Conservation (phyloP, 805 yeast species). For the Candida germanica region DNA sequence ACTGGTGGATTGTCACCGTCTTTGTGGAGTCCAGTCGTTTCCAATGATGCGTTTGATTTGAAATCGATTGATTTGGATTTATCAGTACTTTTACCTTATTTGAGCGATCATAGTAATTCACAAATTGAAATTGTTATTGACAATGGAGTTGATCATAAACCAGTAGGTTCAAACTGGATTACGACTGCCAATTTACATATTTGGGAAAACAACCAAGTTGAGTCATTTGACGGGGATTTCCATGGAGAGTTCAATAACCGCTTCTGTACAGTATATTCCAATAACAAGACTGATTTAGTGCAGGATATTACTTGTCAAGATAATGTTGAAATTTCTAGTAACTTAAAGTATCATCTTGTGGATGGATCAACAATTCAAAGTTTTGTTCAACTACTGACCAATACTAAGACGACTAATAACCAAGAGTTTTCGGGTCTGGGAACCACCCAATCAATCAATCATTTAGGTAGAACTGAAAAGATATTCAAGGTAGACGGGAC, state of each 20-base stretch:
- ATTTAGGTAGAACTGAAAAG: slow-evolving; percentile 1
- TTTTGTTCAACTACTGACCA: background rate
- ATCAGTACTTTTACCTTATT: slow-evolving; percentile 63
- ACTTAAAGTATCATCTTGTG: slow-evolving; percentile 32
- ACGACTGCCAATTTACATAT: slow-evolving; percentile 53
- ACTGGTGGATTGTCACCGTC: slow-evolving; percentile 83
- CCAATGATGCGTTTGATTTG: slow-evolving; percentile 69
- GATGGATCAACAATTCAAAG: slow-evolving; percentile 26
- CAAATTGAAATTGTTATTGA: slow-evolving; percentile 47
- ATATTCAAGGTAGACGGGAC: background rate
- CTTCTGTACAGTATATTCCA: slow-evolving; percentile 4
- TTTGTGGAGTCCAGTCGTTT: slow-evolving; percentile 79
- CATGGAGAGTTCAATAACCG: background rate
- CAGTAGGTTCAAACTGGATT: slow-evolving; percentile 55
- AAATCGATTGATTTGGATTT: slow-evolving; percentile 68
- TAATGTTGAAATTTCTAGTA: slow-evolving; percentile 29
- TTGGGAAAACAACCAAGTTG: slow-evolving; percentile 48
- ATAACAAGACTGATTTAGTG: slow-evolving; percentile 1
- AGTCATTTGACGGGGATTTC: slow-evolving; percentile 29
- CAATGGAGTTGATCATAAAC: slow-evolving; percentile 39
- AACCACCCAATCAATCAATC: slow-evolving; percentile 1
- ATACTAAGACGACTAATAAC: slow-evolving; percentile 4
- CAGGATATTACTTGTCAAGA: slow-evolving; percentile 40
- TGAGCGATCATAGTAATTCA: slow-evolving; percentile 33
- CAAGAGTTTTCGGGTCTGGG: background rate